Base-by-base conservation (phyloP, 805 yeast species). In the Saccharomycopsis selenospora region DNA sequence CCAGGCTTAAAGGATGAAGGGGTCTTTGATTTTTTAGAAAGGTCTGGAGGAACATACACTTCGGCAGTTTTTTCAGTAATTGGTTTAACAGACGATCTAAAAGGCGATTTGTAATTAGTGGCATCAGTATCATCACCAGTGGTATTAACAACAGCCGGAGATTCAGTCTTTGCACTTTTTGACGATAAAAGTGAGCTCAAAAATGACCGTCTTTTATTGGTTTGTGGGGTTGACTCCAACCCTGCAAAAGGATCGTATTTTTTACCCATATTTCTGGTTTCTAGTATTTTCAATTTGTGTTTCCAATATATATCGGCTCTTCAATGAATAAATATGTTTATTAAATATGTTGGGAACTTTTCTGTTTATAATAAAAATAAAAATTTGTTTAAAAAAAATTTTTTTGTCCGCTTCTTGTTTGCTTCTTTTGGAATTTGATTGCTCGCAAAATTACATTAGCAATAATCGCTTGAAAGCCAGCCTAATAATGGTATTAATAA, bases 201-300 rank as follows among this genome's bases (percentile, higher is more conserved):
- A 30, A 51, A 51, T 3, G 54, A 47, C 45, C 23, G 30, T 27
- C 43, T 48, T 38, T 51, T 33, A 33, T 17, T 45, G n/a, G 33
- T 46, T 3, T 24, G 22, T 13, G 47, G 45, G n/a, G n/a, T n/a
- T n/a, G n/a, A n/a, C 5, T 41, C 46, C 17, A 51, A 40, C n/a
- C 47, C 36, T n/a, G 52, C 53, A 40, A 52, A 52, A 2, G 55
- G 55, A 20, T 52, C 55, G 44, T 42, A 47, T 42, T 46, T 49
- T 30, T 46, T 49, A 8, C 45, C 45, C 55, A 51, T 51, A 24
- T 43, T 30, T 6, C 10, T 3, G 36, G 22, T 17, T 22, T 11
- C 11, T n/a, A n/a, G n/a, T n/a, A n/a, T n/a, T n/a, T n/a, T n/a
- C n/a, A n/a, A n/a, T n/a, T n/a, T n/a, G n/a, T n/a, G n/a, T n/a